These are phyloP conservation scores for Exophiala phaeomuriformis DNA, from an alignment of 2,329 filamentous ascomycete genomes.

Conservation along the genomic window DNA sequence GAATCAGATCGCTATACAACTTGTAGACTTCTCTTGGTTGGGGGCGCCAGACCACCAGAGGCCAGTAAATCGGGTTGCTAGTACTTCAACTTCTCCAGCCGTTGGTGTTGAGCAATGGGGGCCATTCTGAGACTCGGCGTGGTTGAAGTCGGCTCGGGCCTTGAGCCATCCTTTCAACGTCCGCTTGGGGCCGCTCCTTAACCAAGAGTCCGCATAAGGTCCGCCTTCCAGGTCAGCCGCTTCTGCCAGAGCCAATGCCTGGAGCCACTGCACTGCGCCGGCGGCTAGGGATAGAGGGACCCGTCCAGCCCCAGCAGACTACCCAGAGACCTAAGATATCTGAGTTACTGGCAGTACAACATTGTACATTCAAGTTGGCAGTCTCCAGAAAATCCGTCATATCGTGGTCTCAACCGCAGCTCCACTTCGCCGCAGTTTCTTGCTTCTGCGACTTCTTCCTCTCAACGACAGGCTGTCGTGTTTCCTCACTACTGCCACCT, in stretches of 20 bases:
- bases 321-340: not conserved
- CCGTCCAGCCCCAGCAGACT: not conserved
- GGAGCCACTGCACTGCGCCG: not conserved
- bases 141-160: not conserved
- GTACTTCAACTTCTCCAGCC: no score
- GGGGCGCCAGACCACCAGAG: no score
- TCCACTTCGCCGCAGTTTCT: constrained; percentile 1
- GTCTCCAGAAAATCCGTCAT: no score
- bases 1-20: no score
- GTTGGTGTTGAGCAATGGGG: no score
- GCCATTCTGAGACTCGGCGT: not conserved
- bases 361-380: no score
- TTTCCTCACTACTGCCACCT: not conserved
- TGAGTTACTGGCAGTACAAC: no score
- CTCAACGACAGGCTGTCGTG: constrained; percentile 6
- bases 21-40: no score
- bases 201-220: not conserved
- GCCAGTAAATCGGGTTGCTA: no score
- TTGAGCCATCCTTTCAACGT: not conserved
- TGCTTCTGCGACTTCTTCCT: constrained; percentile 3
- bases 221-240: not conserved
- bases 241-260: not conserved
- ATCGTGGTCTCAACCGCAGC: not conserved
- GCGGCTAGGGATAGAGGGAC: not conserved
- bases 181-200: not conserved